A percentile compares a stretch with the other conserved stretches of the same genome.
Evolutionary conservation across 331 rosid genomes (phyloP).

Genomic region (Malus hybrid): DNA sequence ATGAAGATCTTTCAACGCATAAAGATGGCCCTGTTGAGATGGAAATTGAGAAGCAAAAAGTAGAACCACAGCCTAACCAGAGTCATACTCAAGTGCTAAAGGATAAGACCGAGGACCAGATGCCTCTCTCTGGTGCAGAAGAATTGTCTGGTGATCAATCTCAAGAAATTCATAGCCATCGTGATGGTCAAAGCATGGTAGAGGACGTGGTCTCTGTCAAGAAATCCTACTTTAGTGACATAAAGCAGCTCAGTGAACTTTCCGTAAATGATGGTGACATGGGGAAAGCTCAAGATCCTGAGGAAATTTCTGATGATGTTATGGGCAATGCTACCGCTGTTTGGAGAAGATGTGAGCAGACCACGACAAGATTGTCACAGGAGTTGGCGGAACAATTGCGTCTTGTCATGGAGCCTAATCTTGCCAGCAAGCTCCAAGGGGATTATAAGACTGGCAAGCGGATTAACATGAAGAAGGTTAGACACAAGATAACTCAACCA

Average conservation of each 20-base stretch:
- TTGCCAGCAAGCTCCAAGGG: conserved; percentile 94
- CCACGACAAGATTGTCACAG: conserved; percentile 68
- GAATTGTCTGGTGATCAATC: conserved; percentile 35
- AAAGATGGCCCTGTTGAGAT: conserved; percentile 27
- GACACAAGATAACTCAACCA: not conserved
- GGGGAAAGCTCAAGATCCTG: conserved; percentile 50
- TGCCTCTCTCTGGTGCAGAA: conserved; percentile 32
- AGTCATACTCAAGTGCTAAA: conserved; percentile 25
- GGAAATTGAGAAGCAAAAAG: conserved; percentile 45
- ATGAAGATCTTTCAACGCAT: conserved; percentile 30
- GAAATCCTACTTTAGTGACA: conserved; percentile 38
- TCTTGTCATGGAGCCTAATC: conserved; percentile 81
- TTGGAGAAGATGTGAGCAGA: conserved; percentile 71
- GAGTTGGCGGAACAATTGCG: conserved; percentile 89
- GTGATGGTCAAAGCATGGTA: conserved; percentile 18
- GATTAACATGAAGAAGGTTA: conserved; percentile 90
- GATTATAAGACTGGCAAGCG: conserved; percentile 90
- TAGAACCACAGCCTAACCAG: conserved; percentile 29
- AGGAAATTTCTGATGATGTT: conserved; percentile 29
- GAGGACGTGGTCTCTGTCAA: conserved; percentile 59
- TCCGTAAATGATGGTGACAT: conserved; percentile 52
- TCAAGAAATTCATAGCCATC: conserved; percentile 19
- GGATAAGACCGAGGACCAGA: conserved; percentile 36
- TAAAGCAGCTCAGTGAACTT: conserved; percentile 35
- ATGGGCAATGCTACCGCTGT: conserved; percentile 40